phyloP scores from a whole-genome alignment of 257 asterid genomes.

The Petrea volubilis region DNA sequence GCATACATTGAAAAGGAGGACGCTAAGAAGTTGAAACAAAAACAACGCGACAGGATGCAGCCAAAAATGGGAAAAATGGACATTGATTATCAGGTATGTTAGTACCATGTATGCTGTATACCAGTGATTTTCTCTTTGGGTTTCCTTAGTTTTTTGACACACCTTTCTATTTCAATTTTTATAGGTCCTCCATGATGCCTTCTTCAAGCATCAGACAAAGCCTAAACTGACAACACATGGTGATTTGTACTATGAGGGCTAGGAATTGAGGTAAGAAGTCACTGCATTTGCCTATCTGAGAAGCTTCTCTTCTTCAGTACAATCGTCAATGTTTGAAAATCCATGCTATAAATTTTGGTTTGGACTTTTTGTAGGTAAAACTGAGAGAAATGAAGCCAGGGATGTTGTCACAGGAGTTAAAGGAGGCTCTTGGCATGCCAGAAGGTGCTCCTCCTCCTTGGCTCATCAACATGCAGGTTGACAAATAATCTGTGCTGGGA shows the following conservation, averaged over 20 bases:
- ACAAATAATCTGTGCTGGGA: too few species aligned
- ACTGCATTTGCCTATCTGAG: too few species aligned
- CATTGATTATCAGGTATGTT: constrained; percentile 88
- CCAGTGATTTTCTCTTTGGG: neutral
- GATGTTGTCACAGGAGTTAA: constrained; percentile 71
- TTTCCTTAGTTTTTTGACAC: constrained; percentile 9
- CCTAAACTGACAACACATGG: constrained; percentile 92
- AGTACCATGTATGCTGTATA: too few species aligned
- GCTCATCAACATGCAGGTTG: constrained; percentile 87
- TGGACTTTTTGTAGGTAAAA: constrained; percentile 59
- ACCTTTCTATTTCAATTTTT: constrained; percentile 10
- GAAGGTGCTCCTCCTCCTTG: constrained; percentile 99
- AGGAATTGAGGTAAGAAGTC: constrained; percentile 83
- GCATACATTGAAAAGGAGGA: constrained; percentile 98
- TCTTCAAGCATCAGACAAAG: constrained; percentile 93
- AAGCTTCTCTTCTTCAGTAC: neutral
- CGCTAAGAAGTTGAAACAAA: constrained; percentile 90
- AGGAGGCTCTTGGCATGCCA: constrained; percentile 98
- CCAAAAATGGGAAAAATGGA: constrained; percentile 99
- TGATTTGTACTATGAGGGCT: constrained; percentile 88
- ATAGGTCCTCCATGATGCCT: constrained; percentile 97
- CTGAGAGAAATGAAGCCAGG: constrained; percentile 95
- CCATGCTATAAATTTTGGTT: neutral
- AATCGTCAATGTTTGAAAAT: neutral
- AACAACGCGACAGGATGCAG: constrained; percentile 99